Evolutionary conservation across 2,329 filamentous ascomycete genomes (phyloP), one percentile per base, ranked within the genome.

Genomic region (Trichoderma koningii): DNA sequence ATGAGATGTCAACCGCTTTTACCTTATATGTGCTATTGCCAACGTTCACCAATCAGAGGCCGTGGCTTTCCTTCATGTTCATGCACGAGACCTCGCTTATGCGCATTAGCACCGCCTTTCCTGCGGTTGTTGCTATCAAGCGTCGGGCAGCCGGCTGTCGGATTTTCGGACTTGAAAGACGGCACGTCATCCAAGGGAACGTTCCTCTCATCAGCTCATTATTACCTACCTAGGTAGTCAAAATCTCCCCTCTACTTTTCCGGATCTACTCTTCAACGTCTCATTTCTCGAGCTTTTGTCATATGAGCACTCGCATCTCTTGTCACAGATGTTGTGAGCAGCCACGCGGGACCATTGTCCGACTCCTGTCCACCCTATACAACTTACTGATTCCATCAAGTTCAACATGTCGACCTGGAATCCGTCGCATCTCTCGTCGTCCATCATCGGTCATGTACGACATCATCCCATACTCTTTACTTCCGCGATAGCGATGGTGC

Each of bases 381-480:
- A n/a, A n/a, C n/a, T n/a, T n/a, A 2, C 19, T 21, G 28, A 38
- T 38, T 5, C 5, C 44, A 10, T 26, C 19, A 34, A 19, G 3
- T 1, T 19, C 50, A 17, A 19, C 6, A 63, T 63, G 60, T 10
- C 60, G 19, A 2, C 50, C 28, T 63, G 50, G 41, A 38, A 38
- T 38, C 41, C 59, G 2, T 34, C 59, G 38, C 41, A 28, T 4
- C 50, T 62, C 41, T 47, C 50, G 5, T 53, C 59, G 34, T 51
- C 47, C 1, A 28, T 47, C 1, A 41, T 63, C 12, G 41, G 7
- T 0, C 42, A 55, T 30, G n/a, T 63, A 38, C 47, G 48, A 6
- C 59, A 47, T 3, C 64, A 55, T 12, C 57, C 64, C 6, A 41
- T 66, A 15, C 42, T 66, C 19, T 45, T 52, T 17, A 44, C 55